phyloP scores from a whole-genome alignment of 495 filamentous ascomycete species.

The Pseudoneurospora amorphoporcata region DNA sequence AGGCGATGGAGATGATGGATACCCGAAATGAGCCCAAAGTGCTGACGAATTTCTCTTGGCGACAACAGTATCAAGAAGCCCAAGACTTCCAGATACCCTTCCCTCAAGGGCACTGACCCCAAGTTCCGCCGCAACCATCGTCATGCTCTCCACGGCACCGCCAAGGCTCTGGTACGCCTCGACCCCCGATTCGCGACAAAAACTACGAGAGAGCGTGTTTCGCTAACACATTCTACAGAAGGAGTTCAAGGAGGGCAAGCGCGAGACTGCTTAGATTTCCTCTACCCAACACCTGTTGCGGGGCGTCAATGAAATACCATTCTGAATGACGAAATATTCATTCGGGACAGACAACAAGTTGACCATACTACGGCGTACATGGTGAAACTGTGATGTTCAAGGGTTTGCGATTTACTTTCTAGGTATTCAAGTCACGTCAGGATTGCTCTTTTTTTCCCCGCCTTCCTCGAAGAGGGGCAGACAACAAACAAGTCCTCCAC shows the following conservation, averaged over 20 bases:
- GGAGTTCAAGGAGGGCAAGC: conserved; percentile 94
- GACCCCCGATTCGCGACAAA: neutral
- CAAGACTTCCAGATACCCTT: conserved; percentile 97
- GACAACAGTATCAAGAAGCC: conserved; percentile 93
- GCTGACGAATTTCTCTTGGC: conserved; percentile 8
- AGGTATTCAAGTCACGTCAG: neutral
- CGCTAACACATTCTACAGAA: conserved; percentile 64
- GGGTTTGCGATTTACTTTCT: neutral
- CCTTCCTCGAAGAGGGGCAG: neutral
- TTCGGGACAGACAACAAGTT: neutral
- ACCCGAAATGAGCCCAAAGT: conserved; percentile 1
- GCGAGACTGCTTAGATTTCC: conserved; percentile 68
- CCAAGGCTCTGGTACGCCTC: conserved; percentile 84
- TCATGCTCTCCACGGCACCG: conserved; percentile 97
- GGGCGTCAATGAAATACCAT: conserved; percentile 19
- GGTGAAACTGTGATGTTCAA: neutral
- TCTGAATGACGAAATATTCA: conserved; percentile 15
- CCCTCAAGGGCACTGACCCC: conserved; percentile 95
- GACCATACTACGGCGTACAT: neutral
- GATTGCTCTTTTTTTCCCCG: neutral
- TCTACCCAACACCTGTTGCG: conserved; percentile 3
- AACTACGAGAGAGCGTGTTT: neutral
- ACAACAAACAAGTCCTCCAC: neutral
- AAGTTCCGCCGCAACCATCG: conserved; percentile 99
- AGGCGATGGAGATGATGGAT: neutral